A percentile compares a stretch with the other conserved stretches of the same genome.
Conservation (phyloP, 495 filamentous ascomycete genomes). For the Penicillium argentinense region DNA sequence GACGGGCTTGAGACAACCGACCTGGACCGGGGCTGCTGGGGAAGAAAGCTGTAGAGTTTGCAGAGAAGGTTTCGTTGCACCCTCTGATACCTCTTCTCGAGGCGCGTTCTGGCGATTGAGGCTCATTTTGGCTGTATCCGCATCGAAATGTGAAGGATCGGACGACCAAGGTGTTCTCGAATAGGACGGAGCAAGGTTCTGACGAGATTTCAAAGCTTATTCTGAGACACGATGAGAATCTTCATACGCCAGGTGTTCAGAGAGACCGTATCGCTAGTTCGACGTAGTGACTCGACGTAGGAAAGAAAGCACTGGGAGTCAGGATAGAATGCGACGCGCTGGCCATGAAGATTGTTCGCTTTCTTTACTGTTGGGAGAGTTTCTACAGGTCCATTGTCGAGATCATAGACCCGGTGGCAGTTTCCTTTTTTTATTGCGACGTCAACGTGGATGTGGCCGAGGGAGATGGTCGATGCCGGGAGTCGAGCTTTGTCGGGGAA, state of each 20-base stretch:
- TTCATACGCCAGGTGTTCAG: background rate
- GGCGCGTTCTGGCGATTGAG: constrained; percentile 35
- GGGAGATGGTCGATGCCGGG: too few species aligned
- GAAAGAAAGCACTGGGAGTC: constrained; percentile 9
- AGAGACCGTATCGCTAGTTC: background rate
- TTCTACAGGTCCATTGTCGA: constrained; percentile 25
- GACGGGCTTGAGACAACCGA: constrained; percentile 9
- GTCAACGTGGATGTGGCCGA: background rate
- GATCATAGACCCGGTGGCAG: background rate
- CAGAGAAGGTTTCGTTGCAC: constrained; percentile 16
- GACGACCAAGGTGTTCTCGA: background rate
- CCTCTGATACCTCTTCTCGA: constrained; percentile 21
- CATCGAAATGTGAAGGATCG: background rate
- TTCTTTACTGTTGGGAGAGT: constrained; percentile 1
- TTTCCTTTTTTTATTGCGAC: background rate
- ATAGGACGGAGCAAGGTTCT: background rate
- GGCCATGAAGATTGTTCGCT: constrained; percentile 26
- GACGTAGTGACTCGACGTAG: constrained; percentile 4
- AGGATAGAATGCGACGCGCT: constrained; percentile 6
- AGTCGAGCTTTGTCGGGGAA: too few species aligned
- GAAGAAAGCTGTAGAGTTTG: constrained; percentile 23
- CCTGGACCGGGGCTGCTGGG: constrained; percentile 24
- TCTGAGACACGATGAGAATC: background rate
- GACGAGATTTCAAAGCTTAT: background rate
- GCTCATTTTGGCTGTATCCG: constrained; percentile 34